Base-by-base conservation (phyloP, 371 early-diverging fungal genomes). In the Mucor mucedo region DNA sequence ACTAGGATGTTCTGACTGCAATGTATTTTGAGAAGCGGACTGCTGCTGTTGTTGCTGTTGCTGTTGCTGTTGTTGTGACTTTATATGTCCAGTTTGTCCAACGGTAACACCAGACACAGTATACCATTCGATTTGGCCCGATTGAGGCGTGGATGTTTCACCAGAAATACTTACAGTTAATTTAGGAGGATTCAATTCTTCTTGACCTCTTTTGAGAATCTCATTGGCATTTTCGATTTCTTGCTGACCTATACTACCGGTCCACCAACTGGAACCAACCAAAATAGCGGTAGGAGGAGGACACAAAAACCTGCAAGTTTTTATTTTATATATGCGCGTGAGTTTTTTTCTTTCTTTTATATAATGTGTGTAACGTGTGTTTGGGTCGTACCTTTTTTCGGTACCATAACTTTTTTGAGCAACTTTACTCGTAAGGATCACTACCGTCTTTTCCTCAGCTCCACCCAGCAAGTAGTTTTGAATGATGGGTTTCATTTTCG, bases 331-430 rank as follows among this genome's bases (percentile, higher is more conserved):
- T 47, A 11, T 47, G 4, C 4, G 7, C n/a, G 4, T 42, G 42
- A 44, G 44, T 44, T 44, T 44, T 13, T 4, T n/a, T 29, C n/a
- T 16, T n/a, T 29, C 16, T 27, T 32, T 13, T 3, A 21, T 21
- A 21, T 21, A 21, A 21, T 27, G 39, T 29, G 30, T 38, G 41
- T 14, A 52, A 30, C 2, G 45, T 44, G 28, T 27, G 38, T 4
- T 27, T 2, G 13, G 16, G 32, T 45, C 8, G 35, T 65, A 66
- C 64, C 91, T 84, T 72, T 91, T 91, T 66, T 91, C 91, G 13
- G 90, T 89, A 27, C 91, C 91, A 60, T 91, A 91, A n/a, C 88
- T 88, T 65, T 91, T 91, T 76, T 91, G 91, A 5, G 90, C 91
- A n/a, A 91, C 91, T 62, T 90, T 90, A 29, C 88, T 85, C 14